phyloP scores from a whole-genome alignment of 331 rosid species.

The Rosa hybrid region DNA sequence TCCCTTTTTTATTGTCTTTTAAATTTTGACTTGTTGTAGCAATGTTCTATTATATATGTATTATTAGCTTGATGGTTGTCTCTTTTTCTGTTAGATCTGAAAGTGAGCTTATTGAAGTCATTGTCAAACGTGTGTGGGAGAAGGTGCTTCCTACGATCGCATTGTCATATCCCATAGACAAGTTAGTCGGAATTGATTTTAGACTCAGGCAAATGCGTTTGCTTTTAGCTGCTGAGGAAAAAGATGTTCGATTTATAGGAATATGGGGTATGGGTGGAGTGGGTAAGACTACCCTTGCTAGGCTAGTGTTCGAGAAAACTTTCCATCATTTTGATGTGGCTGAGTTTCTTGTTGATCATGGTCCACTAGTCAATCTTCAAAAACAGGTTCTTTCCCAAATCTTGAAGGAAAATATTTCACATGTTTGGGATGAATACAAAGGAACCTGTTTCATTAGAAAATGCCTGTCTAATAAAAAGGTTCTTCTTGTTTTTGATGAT shows the following conservation, averaged over 20 bases:
- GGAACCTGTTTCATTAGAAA: background rate
- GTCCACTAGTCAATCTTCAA: background rate
- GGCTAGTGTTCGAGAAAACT: no score
- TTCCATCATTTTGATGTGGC: slow-evolving; percentile 1
- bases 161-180: background rate
- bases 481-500: background rate
- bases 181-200: background rate
- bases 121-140: background rate
- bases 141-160: background rate
- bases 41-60: no score
- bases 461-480: background rate
- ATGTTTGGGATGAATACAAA: slow-evolving; percentile 4
- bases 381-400: background rate
- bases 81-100: background rate
- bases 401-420: background rate
- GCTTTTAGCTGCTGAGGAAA: background rate
- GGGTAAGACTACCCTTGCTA: no score
- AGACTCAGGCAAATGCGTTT: background rate
- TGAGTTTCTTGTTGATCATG: background rate
- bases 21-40: background rate
- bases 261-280: slow-evolving; percentile 13
- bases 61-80: background rate
- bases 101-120: background rate
- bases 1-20: no score
- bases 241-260: slow-evolving; percentile 9